These are phyloP conservation scores for Pleurozium schreberi DNA, from an alignment of 225 moss, liverwort and hornwort species.

Conservation along the genomic window DNA sequence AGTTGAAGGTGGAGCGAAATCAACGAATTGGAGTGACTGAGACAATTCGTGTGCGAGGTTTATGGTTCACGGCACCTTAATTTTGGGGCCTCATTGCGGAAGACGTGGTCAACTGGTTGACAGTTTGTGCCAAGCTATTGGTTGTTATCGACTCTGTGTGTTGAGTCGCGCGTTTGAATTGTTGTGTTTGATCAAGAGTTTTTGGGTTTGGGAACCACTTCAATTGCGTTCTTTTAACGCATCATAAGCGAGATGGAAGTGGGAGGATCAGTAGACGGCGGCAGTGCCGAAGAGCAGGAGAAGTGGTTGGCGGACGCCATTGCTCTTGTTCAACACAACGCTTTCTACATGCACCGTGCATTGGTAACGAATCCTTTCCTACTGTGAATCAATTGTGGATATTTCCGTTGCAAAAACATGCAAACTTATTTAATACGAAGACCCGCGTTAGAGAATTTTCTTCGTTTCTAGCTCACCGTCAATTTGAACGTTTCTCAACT, in stretches of 20 bases:
- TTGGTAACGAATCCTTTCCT: slow-evolving; percentile 8
- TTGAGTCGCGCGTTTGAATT: background rate
- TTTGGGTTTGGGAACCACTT: background rate
- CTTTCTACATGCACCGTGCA: slow-evolving; percentile 52
- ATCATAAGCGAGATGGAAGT: slow-evolving; percentile 9
- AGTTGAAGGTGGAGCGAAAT: background rate
- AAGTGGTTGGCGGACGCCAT: slow-evolving; percentile 57
- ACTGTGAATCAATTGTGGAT: background rate
- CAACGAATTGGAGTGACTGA: background rate
- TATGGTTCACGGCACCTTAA: background rate
- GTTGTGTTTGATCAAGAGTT: background rate
- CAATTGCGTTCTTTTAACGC: background rate
- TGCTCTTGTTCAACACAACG: slow-evolving; percentile 50
- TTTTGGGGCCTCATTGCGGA: background rate
- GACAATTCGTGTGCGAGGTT: background rate
- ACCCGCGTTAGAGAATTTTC: background rate
- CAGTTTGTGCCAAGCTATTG: background rate
- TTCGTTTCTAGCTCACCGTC: background rate
- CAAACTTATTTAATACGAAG: background rate
- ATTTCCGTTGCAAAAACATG: background rate
- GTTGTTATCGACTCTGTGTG: background rate
- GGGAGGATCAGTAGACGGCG: slow-evolving; percentile 10
- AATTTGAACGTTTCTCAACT: background rate
- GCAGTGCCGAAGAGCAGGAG: slow-evolving; percentile 43
- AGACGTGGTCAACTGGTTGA: slow-evolving; percentile 11